Percentiles rank a stretch among this genome's conserved stretches.
Evolutionary conservation across 768 basidiomycete species (phyloP).

Genomic region (Vishniacozyma victoriae): DNA sequence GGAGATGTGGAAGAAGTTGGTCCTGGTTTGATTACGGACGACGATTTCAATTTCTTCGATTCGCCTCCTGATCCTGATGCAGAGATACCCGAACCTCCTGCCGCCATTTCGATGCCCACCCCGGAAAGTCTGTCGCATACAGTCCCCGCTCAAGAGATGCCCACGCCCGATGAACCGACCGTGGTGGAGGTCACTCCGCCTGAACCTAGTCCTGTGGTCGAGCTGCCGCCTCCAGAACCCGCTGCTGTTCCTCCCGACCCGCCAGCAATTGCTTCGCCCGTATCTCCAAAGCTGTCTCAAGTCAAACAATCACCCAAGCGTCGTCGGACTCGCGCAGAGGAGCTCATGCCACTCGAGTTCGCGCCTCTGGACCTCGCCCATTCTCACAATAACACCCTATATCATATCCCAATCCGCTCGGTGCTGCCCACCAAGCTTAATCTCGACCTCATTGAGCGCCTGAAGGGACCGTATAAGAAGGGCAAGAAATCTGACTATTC

Average conservation of each 20-base stretch:
- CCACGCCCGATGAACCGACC: too few species aligned
- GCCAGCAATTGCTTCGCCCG: not conserved
- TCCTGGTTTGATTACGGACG: constrained; percentile 10
- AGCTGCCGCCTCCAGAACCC: not conserved
- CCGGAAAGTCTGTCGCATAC: not conserved
- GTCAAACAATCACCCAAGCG: not conserved
- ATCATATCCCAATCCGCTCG: constrained; percentile 24
- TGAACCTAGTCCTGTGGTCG: not conserved
- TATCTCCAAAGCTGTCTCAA: not conserved
- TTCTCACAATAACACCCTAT: constrained; percentile 4
- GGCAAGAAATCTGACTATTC: constrained; percentile 18
- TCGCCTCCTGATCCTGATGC: constrained; percentile 6
- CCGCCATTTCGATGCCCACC: not conserved
- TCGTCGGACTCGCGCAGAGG: too few species aligned
- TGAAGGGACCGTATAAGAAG: constrained; percentile 8
- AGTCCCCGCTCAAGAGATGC: too few species aligned
- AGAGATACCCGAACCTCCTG: not conserved
- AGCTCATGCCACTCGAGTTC: constrained; percentile 23
- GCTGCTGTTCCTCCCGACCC: not conserved
- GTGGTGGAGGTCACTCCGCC: not conserved
- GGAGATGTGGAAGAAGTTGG: not conserved
- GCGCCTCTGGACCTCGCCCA: constrained; percentile 9
- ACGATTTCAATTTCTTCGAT: constrained; percentile 23
- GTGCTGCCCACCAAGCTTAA: constrained; percentile 26
- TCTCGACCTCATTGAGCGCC: constrained; percentile 23